Conservation (phyloP, 371 early-diverging fungal genomes). For the Mortierella sp. region DNA sequence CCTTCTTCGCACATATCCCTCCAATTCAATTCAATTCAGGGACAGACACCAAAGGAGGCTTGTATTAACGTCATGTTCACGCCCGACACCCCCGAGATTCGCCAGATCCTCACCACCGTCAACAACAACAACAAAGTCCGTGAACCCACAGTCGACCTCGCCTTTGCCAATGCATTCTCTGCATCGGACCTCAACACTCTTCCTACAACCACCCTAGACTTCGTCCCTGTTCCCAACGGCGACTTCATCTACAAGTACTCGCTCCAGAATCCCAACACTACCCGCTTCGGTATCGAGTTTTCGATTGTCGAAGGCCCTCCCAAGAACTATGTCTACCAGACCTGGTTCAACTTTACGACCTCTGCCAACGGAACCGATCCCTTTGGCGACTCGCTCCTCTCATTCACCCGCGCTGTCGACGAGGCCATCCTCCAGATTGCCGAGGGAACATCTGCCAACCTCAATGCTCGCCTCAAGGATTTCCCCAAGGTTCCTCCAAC, state of each 20-base stretch:
- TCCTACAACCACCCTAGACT: slow-evolving; percentile 61
- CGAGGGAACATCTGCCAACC: slow-evolving; percentile 50
- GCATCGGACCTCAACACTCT: slow-evolving; percentile 47
- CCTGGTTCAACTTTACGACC: slow-evolving; percentile 76
- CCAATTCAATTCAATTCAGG: slow-evolving; percentile 32
- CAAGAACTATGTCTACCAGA: slow-evolving; percentile 73
- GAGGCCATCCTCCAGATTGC: slow-evolving; percentile 68
- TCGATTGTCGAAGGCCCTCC: slow-evolving; percentile 52
- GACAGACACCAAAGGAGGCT: slow-evolving; percentile 56
- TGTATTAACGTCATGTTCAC: slow-evolving; percentile 80
- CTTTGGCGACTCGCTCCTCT: slow-evolving; percentile 68
- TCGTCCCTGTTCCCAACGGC: slow-evolving; percentile 68
- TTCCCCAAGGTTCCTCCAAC: slow-evolving; percentile 73
- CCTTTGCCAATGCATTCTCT: slow-evolving; percentile 38
- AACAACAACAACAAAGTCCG: slow-evolving; percentile 37
- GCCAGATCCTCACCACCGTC: slow-evolving; percentile 61
- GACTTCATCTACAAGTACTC: slow-evolving; percentile 77
- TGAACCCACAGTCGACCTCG: slow-evolving; percentile 30
- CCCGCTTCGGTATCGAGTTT: slow-evolving; percentile 70
- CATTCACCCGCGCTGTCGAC: slow-evolving; percentile 73
- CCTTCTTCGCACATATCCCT: not conserved
- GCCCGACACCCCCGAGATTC: slow-evolving; percentile 60
- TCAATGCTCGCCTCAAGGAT: slow-evolving; percentile 72
- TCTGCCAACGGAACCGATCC: slow-evolving; percentile 70
- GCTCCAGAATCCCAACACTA: slow-evolving; percentile 71